These are phyloP conservation scores for Withania somnifera DNA, from an alignment of 305 asterid species.

Conservation along the genomic window DNA sequence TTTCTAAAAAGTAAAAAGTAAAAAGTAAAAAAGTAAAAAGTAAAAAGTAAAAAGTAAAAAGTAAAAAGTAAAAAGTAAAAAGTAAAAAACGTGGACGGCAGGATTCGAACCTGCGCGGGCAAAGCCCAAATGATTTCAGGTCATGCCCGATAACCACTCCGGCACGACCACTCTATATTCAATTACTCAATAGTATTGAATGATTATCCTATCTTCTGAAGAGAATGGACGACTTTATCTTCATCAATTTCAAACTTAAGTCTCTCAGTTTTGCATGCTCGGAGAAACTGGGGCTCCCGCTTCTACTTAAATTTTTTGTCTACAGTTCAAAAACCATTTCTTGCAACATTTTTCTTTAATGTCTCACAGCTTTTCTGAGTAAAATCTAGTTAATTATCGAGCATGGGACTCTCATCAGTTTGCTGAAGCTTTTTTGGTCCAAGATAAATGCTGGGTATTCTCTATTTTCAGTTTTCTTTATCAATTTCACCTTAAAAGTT, in stretches of 20 bases:
- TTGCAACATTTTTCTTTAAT: background rate
- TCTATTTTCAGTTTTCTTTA: background rate
- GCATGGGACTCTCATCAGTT: background rate
- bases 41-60: no score
- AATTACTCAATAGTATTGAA: no score
- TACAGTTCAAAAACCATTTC: background rate
- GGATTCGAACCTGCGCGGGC: slow-evolving; percentile 99
- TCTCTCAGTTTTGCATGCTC: background rate
- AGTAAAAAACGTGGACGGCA: slow-evolving; percentile 48
- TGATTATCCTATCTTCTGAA: no score
- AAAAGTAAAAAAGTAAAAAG: background rate
- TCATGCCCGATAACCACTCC: slow-evolving; percentile 99
- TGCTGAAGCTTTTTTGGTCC: background rate
- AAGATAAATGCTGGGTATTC: background rate
- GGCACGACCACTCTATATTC: slow-evolving; percentile 74
- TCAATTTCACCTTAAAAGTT: background rate
- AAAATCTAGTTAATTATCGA: background rate
- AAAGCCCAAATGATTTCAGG: slow-evolving; percentile 99
- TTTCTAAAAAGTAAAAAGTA: no score
- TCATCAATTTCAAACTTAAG: background rate
- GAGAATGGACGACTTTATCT: background rate
- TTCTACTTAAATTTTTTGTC: background rate
- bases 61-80: background rate
- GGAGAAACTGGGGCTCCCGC: background rate
- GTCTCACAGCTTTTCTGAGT: background rate